Evolutionary conservation across 495 filamentous ascomycete genomes (phyloP).

Genomic region (Penicillium diatomitis): DNA sequence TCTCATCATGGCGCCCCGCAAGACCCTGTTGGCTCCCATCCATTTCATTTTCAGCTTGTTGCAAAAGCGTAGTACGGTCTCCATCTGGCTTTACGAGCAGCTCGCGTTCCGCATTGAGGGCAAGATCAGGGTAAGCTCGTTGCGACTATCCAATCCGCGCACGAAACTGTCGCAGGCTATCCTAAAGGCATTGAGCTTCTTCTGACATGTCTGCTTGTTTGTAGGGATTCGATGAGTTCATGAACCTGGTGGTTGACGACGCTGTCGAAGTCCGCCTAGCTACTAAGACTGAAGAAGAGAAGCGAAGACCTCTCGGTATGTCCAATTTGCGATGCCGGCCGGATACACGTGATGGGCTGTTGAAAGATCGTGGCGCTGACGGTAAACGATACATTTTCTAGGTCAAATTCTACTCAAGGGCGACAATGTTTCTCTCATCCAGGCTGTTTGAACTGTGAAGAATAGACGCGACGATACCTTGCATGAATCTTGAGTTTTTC

Average conservation of each 20-base stretch:
- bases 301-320: constrained; percentile 71
- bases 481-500: constrained; percentile 9
- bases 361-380: too few species aligned
- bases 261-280: constrained; percentile 84
- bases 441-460: constrained; percentile 46
- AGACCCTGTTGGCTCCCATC: constrained; percentile 91
- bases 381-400: constrained; percentile 20
- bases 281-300: constrained; percentile 74
- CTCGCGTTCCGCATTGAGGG: constrained; percentile 87
- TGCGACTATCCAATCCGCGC: neutral
- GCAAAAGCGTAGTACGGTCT: constrained; percentile 76
- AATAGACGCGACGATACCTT: constrained; percentile 2
- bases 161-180: too few species aligned
- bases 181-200: too few species aligned
- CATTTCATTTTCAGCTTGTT: constrained; percentile 98
- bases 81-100: constrained; percentile 97
- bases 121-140: constrained; percentile 65
- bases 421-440: constrained; percentile 93
- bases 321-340: neutral
- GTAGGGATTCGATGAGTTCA: constrained; percentile 96
- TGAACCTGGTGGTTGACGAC: constrained; percentile 96
- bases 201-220: neutral
- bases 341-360: constrained; percentile 5
- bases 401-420: constrained; percentile 96
- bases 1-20: constrained; percentile 67